Evolutionary conservation across 768 basidiomycete genomes (phyloP).

Genomic region (Pleurotus cornucopiae): DNA sequence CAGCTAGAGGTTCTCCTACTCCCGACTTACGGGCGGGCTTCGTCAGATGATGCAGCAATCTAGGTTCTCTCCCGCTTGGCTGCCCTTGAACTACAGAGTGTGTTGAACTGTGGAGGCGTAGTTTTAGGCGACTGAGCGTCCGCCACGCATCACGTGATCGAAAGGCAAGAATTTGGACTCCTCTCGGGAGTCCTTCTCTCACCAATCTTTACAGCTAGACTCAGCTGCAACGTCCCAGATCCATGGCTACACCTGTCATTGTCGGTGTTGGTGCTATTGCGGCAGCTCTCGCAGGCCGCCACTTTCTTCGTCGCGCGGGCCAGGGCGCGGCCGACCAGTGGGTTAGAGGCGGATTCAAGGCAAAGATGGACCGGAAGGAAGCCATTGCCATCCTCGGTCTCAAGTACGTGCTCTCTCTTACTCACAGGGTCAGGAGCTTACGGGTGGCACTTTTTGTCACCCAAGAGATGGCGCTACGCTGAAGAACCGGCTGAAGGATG

Average conservation of each 20-base stretch:
- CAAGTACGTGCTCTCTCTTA: conserved; percentile 56
- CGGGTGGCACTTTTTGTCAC: background rate
- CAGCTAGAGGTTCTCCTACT: too few relatives aligned
- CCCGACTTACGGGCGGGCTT: too few relatives aligned
- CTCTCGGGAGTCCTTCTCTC: too few relatives aligned
- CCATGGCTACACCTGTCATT: conserved; percentile 77
- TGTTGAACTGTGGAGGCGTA: too few relatives aligned
- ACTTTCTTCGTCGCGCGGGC: conserved; percentile 57
- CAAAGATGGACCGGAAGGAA: conserved; percentile 95
- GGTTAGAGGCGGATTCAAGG: conserved; percentile 90
- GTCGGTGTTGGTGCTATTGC: conserved; percentile 75
- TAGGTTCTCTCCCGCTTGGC: too few relatives aligned
- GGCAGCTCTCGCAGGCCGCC: conserved; percentile 71
- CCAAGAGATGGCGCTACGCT: conserved; percentile 81
- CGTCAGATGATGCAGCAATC: too few relatives aligned
- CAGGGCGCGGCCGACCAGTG: conserved; percentile 74
- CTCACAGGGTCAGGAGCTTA: background rate
- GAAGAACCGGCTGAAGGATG: conserved; percentile 84
- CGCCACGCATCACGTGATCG: too few relatives aligned
- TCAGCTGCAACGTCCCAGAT: too few relatives aligned
- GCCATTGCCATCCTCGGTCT: conserved; percentile 89
- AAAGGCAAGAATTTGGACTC: too few relatives aligned
- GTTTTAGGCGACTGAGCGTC: too few relatives aligned
- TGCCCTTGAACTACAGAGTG: too few relatives aligned
- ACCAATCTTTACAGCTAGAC: too few relatives aligned